Percentiles rank a stretch among this genome's conserved stretches.
These are phyloP conservation scores for Xylariaceae sp. DNA, from an alignment of 2,329 filamentous ascomycete species.

Conservation along the genomic window DNA sequence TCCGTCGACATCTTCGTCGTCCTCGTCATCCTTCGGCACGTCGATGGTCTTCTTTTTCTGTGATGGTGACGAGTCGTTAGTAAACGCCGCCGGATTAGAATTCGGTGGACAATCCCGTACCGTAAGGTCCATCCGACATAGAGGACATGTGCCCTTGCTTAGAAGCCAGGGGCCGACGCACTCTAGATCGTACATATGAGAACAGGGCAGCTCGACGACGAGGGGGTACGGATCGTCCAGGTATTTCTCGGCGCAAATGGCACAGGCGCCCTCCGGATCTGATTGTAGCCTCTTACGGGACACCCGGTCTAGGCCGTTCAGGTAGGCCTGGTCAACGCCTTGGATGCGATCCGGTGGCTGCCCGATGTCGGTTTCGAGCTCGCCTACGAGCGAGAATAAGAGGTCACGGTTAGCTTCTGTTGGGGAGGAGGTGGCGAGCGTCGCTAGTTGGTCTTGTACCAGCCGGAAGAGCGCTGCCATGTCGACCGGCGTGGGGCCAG, in stretches of 20 bases:
- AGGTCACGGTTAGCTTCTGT: conserved; percentile 46
- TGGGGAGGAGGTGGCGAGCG: conserved; percentile 47
- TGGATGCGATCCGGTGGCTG: conserved; percentile 48
- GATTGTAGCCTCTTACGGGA: conserved; percentile 44
- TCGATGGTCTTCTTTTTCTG: conserved; percentile 49
- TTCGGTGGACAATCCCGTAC: conserved; percentile 4
- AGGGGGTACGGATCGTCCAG: conserved; percentile 59
- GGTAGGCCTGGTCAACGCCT: conserved; percentile 56
- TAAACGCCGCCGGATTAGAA: background rate
- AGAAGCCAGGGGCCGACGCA: conserved; percentile 63
- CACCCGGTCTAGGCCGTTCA: conserved; percentile 58
- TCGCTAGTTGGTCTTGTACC: conserved; percentile 55
- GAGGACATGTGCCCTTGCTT: conserved; percentile 60
- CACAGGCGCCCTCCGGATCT: conserved; percentile 48
- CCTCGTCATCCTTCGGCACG: conserved; percentile 44
- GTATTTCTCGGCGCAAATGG: conserved; percentile 60
- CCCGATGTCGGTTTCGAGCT: conserved; percentile 49
- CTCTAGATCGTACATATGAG: conserved; percentile 61
- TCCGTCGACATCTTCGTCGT: conserved; percentile 49
- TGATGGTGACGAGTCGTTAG: conserved; percentile 21
- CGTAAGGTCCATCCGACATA: conserved; percentile 58
- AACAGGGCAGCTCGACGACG: conserved; percentile 61
- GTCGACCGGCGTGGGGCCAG: conserved; percentile 58
- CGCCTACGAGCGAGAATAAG: conserved; percentile 45
- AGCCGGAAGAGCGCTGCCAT: conserved; percentile 55